Evolutionary conservation across 768 basidiomycete species (phyloP).

Genomic region (Phaffia tasmanica): DNA sequence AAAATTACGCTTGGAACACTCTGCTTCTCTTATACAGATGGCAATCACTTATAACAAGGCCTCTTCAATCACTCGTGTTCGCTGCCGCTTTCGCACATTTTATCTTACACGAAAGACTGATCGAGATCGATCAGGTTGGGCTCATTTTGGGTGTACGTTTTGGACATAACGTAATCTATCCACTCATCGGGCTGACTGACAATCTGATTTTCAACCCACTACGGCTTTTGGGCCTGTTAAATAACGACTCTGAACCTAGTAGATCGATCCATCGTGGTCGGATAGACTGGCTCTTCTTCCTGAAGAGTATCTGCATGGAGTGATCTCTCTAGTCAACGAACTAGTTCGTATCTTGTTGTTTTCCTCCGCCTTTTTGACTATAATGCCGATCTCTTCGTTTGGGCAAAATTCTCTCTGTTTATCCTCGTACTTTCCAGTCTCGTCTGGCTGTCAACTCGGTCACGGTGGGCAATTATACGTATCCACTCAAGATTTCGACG

Average conservation of each 20-base stretch:
- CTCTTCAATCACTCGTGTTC: slow-evolving; percentile 33
- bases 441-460: slow-evolving; percentile 38
- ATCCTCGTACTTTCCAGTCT: slow-evolving; percentile 28
- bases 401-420: too few relatives aligned
- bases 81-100: slow-evolving; percentile 36
- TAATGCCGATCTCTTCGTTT: neutral
- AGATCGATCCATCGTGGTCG: slow-evolving; percentile 31
- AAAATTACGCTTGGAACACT: neutral
- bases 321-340: slow-evolving; percentile 37
- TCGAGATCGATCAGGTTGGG: slow-evolving; percentile 33
- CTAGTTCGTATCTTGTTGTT: slow-evolving; percentile 26
- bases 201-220: too few relatives aligned
- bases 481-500: slow-evolving; percentile 38
- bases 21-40: slow-evolving; percentile 25
- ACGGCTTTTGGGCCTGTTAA: too few relatives aligned
- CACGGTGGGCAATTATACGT: slow-evolving; percentile 39
- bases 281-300: slow-evolving; percentile 37
- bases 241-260: neutral
- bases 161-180: neutral
- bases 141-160: slow-evolving; percentile 38
- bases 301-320: slow-evolving; percentile 42
- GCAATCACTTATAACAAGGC: slow-evolving; percentile 28
- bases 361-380: neutral
- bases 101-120: slow-evolving; percentile 36
- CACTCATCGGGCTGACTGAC: too few relatives aligned